Percentiles rank a stretch among this genome's conserved stretches.
These are phyloP conservation scores for Imleria badia DNA, from an alignment of 768 basidiomycete genomes.

Conservation along the genomic window DNA sequence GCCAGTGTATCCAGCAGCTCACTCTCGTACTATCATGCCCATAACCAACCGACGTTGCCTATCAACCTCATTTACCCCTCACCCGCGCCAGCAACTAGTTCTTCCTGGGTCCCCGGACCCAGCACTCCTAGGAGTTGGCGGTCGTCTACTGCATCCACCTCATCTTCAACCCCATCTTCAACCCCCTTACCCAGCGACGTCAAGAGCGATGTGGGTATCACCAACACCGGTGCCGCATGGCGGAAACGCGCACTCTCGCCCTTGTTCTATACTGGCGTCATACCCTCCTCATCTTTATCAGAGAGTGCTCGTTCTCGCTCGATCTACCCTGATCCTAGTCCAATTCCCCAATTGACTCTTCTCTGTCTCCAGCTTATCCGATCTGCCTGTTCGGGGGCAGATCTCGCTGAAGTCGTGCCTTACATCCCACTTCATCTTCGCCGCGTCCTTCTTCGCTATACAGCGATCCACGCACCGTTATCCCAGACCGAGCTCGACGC, in stretches of 20 bases:
- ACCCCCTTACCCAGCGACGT: slow-evolving; percentile 6
- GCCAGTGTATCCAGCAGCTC: slow-evolving; percentile 13
- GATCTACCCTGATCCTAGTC: slow-evolving; percentile 17
- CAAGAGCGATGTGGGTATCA: slow-evolving; percentile 11
- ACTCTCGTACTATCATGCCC: slow-evolving; percentile 22
- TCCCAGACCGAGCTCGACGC: slow-evolving; percentile 47
- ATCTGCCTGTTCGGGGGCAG: slow-evolving; percentile 36
- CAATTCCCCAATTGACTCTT: slow-evolving; percentile 50
- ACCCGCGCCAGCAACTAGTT: neutral
- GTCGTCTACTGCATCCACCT: slow-evolving; percentile 23
- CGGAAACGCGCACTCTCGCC: slow-evolving; percentile 57
- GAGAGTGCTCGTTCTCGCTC: neutral
- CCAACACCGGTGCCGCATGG: slow-evolving; percentile 41
- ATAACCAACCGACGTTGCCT: slow-evolving; percentile 49
- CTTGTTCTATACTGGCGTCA: slow-evolving; percentile 34
- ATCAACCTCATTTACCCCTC: slow-evolving; percentile 38
- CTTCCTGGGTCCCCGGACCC: slow-evolving; percentile 44
- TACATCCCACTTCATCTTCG: slow-evolving; percentile 60
- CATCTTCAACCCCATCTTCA: slow-evolving; percentile 2
- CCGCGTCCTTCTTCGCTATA: slow-evolving; percentile 55
- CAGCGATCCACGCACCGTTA: slow-evolving; percentile 58
- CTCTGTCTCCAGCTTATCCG: slow-evolving; percentile 58
- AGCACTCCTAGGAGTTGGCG: slow-evolving; percentile 61
- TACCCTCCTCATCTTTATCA: neutral
- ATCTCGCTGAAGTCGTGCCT: slow-evolving; percentile 49